Conservation (phyloP, 805 yeast genomes). For the Clavispora carvajalis region DNA sequence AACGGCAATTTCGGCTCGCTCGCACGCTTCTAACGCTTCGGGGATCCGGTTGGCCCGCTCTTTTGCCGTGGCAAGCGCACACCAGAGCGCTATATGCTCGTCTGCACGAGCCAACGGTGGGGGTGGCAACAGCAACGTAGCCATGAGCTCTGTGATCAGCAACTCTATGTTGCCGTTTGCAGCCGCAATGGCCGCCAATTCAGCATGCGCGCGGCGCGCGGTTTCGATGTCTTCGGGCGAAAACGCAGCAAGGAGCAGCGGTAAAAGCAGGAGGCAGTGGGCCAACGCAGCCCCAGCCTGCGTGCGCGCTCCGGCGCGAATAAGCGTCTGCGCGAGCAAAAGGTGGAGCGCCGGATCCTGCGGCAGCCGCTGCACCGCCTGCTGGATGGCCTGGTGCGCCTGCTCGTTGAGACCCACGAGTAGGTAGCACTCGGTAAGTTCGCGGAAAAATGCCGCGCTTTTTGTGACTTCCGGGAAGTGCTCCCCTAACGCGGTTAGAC, state of each 20-base stretch:
- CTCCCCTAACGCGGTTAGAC: constrained; percentile 35
- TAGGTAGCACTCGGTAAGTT: constrained; percentile 48
- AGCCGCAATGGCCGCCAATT: constrained; percentile 51
- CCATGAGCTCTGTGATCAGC: constrained; percentile 46
- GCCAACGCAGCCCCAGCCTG: constrained; percentile 47
- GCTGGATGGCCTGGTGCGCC: constrained; percentile 45
- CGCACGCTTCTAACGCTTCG: constrained; percentile 48
- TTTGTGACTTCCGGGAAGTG: constrained; percentile 33
- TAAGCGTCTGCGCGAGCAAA: constrained; percentile 44
- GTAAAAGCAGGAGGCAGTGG: constrained; percentile 39
- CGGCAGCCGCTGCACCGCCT: constrained; percentile 34
- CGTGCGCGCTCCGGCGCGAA: constrained; percentile 36
- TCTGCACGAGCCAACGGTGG: constrained; percentile 41
- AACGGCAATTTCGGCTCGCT: constrained; percentile 40
- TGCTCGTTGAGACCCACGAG: constrained; percentile 44
- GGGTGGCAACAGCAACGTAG: constrained; percentile 47
- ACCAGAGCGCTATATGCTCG: constrained; percentile 49
- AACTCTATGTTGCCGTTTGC: constrained; percentile 45
- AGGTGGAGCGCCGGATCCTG: constrained; percentile 45
- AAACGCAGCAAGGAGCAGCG: constrained; percentile 23
- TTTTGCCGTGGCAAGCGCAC: constrained; percentile 46
- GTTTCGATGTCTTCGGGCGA: constrained; percentile 37
- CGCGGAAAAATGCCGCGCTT: constrained; percentile 40
- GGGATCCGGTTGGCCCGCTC: constrained; percentile 47
- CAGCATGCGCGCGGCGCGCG: constrained; percentile 49